A percentile compares a stretch with the other conserved stretches of the same genome.
These are phyloP conservation scores for Thermothielavioides terrestris DNA, from an alignment of 495 filamentous ascomycete genomes.

Conservation along the genomic window DNA sequence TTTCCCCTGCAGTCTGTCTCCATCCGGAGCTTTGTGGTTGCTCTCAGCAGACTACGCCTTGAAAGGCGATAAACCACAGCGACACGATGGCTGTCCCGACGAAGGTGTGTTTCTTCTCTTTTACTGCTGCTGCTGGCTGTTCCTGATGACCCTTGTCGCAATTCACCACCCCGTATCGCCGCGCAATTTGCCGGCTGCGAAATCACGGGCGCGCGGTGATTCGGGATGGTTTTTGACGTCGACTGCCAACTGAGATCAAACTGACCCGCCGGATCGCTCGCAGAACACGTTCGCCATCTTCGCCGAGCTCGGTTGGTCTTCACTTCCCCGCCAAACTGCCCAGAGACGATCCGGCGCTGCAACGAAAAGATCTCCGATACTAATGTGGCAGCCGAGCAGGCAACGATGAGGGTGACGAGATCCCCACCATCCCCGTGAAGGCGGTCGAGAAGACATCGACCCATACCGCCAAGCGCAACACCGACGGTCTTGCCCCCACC, in stretches of 20 bases:
- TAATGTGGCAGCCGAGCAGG: too few relatives aligned
- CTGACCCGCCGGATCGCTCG: conserved; percentile 12
- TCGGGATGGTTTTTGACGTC: too few relatives aligned
- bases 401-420: conserved; percentile 79
- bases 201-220: too few relatives aligned
- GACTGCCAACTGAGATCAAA: conserved; percentile 27
- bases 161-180: background rate
- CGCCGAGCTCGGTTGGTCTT: conserved; percentile 62
- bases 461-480: conserved; percentile 83
- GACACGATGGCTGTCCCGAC: conserved; percentile 56
- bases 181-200: conserved; percentile 4
- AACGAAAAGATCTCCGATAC: too few relatives aligned
- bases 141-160: background rate
- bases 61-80: conserved; percentile 30
- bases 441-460: conserved; percentile 75
- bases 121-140: background rate
- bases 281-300: conserved; percentile 83
- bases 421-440: conserved; percentile 69
- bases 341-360: conserved; percentile 27
- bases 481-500: conserved; percentile 61
- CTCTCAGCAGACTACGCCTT: conserved; percentile 14
- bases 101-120: conserved; percentile 42
- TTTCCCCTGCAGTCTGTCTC: conserved; percentile 1
- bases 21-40: conserved; percentile 16
- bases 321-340: conserved; percentile 23